Percentiles rank a stretch among this genome's conserved stretches.
Evolutionary conservation across 805 yeast species (phyloP).

Genomic region (Starmerella ratchasimensis): DNA sequence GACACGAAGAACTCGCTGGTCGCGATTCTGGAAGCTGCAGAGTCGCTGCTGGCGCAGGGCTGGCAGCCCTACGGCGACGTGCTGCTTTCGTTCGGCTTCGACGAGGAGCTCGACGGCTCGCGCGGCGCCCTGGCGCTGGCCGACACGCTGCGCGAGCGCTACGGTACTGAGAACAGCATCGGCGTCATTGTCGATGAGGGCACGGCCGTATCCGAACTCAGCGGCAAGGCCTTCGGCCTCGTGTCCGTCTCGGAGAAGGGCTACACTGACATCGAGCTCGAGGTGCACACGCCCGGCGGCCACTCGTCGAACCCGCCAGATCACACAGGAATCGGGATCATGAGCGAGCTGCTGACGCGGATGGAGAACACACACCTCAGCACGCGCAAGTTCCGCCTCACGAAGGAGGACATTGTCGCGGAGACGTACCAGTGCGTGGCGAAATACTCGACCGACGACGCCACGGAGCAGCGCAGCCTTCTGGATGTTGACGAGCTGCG

Average conservation of each 20-base stretch:
- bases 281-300: constrained; percentile 54
- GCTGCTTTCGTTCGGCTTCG: constrained; percentile 57
- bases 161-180: constrained; percentile 43
- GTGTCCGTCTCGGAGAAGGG: constrained; percentile 55
- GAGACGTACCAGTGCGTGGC: constrained; percentile 47
- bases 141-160: constrained; percentile 35
- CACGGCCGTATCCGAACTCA: constrained; percentile 28
- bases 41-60: constrained; percentile 37
- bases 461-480: constrained; percentile 17
- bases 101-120: constrained; percentile 59
- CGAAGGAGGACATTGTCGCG: constrained; percentile 30
- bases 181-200: constrained; percentile 67
- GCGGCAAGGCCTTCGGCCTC: constrained; percentile 39
- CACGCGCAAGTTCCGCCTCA: constrained; percentile 37
- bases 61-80: constrained; percentile 51
- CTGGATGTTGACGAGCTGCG: constrained; percentile 1
- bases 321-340: constrained; percentile 67
- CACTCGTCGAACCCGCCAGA: constrained; percentile 73
- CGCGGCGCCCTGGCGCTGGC: constrained; percentile 48
- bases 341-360: constrained; percentile 41
- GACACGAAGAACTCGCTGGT: constrained; percentile 64
- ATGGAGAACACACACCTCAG: constrained; percentile 38
- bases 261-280: constrained; percentile 36
- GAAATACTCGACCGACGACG: constrained; percentile 30
- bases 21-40: constrained; percentile 55